phyloP scores from a whole-genome alignment of 768 basidiomycete genomes.

The Chalciporus chontae region DNA sequence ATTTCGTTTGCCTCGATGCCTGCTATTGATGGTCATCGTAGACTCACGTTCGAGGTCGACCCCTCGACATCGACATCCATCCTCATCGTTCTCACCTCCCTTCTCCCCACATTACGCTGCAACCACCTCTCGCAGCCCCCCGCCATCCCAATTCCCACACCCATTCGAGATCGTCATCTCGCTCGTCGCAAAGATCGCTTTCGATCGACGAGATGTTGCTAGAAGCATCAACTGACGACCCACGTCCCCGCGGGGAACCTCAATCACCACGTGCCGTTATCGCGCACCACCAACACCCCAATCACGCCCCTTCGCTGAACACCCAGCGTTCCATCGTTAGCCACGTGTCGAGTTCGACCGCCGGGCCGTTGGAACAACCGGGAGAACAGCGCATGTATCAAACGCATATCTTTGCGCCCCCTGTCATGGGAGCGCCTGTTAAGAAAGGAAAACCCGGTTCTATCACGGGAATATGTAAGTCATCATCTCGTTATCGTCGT shows the following conservation, averaged over 20 bases:
- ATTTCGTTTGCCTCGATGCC: no score
- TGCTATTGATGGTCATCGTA: neutral
- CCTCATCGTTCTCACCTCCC: constrained; percentile 24
- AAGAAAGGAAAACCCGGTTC: constrained; percentile 55
- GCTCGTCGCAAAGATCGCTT: constrained; percentile 34
- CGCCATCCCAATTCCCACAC: constrained; percentile 12
- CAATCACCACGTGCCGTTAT: constrained; percentile 29
- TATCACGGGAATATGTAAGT: constrained; percentile 23
- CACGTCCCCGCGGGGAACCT: constrained; percentile 30
- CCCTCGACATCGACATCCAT: constrained; percentile 25
- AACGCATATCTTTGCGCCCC: constrained; percentile 70
- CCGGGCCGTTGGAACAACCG: constrained; percentile 31
- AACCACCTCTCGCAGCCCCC: constrained; percentile 8
- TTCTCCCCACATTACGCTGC: constrained; percentile 12
- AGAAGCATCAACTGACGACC: constrained; percentile 41
- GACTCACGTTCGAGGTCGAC: constrained; percentile 14
- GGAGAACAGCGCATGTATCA: constrained; percentile 47
- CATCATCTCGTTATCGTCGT: neutral
- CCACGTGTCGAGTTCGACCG: constrained; percentile 16
- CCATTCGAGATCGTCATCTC: constrained; percentile 32
- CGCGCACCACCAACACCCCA: constrained; percentile 31
- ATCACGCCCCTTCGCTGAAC: constrained; percentile 15
- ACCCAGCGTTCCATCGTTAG: constrained; percentile 20
- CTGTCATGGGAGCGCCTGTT: constrained; percentile 67
- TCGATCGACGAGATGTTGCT: constrained; percentile 47